phyloP scores from a whole-genome alignment of 129 eudicot genomes.

The Solidago caesia region DNA sequence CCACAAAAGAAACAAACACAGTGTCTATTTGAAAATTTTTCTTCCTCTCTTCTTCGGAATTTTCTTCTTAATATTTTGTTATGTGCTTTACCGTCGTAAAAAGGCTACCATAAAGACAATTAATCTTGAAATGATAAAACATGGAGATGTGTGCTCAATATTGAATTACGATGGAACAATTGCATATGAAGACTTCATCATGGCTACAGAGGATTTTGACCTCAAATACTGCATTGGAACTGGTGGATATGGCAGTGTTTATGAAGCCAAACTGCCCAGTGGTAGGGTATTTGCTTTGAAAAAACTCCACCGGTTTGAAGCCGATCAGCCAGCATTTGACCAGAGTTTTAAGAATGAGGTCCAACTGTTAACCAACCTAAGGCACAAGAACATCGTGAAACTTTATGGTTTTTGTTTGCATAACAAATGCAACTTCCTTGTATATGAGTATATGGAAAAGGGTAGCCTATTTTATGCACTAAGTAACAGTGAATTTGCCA shows the following conservation, averaged over 20 bases:
- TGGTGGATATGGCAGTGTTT: constrained; percentile 40
- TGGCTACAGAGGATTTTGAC: constrained; percentile 38
- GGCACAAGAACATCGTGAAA: constrained; percentile 31
- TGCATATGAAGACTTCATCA: constrained; percentile 35
- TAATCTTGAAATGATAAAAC: neutral
- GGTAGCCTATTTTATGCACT: constrained; percentile 42
- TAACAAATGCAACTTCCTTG: constrained; percentile 31
- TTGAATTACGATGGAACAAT: constrained; percentile 36
- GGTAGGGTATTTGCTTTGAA: constrained; percentile 38
- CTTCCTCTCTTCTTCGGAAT: constrained; percentile 16
- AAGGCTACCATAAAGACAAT: neutral
- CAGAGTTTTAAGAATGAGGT: constrained; percentile 38
- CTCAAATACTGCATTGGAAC: constrained; percentile 42
- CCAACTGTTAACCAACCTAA: constrained; percentile 25
- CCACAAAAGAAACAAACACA: neutral
- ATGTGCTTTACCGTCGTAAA: neutral
- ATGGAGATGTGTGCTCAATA: constrained; percentile 26
- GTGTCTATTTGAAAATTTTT: neutral
- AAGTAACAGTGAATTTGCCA: constrained; percentile 17
- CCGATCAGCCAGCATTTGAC: constrained; percentile 23
- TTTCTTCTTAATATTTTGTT: constrained; percentile 14
- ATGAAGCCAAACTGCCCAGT: constrained; percentile 31
- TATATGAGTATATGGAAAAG: constrained; percentile 39
- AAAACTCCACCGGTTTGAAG: constrained; percentile 31
- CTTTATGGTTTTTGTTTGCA: constrained; percentile 40